A percentile compares a stretch with the other conserved stretches of the same genome.
These are phyloP conservation scores for Neofusicoccum cordaticola DNA, from an alignment of 2,329 filamentous ascomycete species.

Conservation along the genomic window DNA sequence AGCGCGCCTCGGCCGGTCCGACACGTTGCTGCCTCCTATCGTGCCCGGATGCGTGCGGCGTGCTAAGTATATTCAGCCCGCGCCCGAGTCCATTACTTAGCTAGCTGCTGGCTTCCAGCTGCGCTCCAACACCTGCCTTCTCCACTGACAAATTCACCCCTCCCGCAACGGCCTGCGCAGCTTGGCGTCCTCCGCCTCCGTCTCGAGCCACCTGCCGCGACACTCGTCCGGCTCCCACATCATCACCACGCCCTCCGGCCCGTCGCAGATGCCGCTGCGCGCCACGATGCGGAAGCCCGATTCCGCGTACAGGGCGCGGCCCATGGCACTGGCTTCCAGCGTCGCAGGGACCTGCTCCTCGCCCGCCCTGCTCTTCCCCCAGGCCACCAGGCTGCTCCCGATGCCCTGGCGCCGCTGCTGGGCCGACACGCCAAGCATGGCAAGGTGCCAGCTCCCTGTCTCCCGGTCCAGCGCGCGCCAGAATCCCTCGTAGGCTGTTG, in stretches of 20 bases:
- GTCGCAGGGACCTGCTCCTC: not conserved
- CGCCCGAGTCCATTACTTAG: not conserved
- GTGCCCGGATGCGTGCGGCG: not conserved
- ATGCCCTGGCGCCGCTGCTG: not conserved
- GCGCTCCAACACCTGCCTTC: not conserved
- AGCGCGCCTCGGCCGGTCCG: not conserved
- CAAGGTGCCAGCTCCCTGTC: not conserved
- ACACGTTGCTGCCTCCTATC: constrained; percentile 8
- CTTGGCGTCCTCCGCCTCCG: not conserved
- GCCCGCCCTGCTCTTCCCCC: not conserved
- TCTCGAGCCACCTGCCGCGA: not conserved
- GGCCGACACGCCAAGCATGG: not conserved
- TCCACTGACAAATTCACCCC: not conserved
- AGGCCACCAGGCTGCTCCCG: not conserved
- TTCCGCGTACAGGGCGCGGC: not conserved
- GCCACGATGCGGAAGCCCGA: not conserved
- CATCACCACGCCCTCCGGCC: not conserved
- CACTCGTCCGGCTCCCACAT: not conserved
- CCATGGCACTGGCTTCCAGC: not conserved
- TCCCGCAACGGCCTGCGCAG: not conserved
- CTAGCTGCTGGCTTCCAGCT: not conserved
- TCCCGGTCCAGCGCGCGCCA: not conserved
- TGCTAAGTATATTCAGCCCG: constrained; percentile 8
- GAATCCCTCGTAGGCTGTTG: not conserved
- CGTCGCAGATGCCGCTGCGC: not conserved